Evolutionary conservation across 306 rosid genomes (phyloP), one percentile per base, ranked within the genome.

Genomic region (Rubus parviflorus): DNA sequence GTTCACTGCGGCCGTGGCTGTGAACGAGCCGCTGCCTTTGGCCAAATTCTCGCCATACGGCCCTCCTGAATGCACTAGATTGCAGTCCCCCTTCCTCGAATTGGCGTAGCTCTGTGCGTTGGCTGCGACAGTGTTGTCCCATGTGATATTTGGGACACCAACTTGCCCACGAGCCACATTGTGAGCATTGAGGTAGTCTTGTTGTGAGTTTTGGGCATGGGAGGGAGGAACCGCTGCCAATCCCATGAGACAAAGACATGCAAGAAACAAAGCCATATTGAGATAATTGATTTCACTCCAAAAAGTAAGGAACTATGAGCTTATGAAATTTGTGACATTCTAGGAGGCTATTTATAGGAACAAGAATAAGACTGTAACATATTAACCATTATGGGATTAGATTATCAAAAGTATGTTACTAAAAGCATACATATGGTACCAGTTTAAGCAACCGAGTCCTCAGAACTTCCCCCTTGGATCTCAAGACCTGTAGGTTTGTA

Each of bases 31-130:
- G 16, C 57, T 79, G 12, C 81, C 76, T 11, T 76, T 8, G 0
- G 85, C 86, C 10, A 58, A 5, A 58, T 58, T 58, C 11, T 58
- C 65, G 0, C 65, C 65, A 15, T 58, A 58, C 25, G 65, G 4
- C 20, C 88, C 85, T 3, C 47, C 23, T 0, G 80, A 85, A 74
- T 75, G 84, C 23, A 78, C 62, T 15, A 58, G 65, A 23, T 58
- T 58, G 65, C 40, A 58, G 16, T 22, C 40, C 3, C 0, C 15
- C 0, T 22, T 58, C 16, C 64, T 58, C 38, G 40, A 58, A 1
- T 58, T 58, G 40, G 65, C 16, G 40, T 58, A 58, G 65, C 11
- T 23, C 65, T 9, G 65, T 8, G 65, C 65, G 8, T 58, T 23
- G 16, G 19, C 8, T 0, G 64, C 38, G 10, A 58, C 38, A 4